Conservation (phyloP, 179 eudicot genomes). For the Beta lomatogona region DNA sequence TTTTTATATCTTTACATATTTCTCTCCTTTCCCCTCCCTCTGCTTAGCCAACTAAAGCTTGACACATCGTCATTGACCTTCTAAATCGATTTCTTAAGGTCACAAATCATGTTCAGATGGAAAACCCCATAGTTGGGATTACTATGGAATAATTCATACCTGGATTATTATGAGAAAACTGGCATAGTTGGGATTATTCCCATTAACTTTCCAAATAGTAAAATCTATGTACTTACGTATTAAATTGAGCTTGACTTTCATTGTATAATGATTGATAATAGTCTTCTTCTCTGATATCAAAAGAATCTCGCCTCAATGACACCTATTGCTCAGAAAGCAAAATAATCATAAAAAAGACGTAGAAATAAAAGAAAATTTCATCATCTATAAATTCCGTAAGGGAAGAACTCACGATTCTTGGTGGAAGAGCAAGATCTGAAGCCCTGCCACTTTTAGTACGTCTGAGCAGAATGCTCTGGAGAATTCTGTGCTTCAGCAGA, state of each 20-base stretch:
- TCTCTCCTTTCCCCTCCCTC: too few species aligned
- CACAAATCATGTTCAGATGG: too few species aligned
- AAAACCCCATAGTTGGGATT: too few species aligned
- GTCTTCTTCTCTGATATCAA: slow-evolving; percentile 71
- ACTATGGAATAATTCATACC: too few species aligned
- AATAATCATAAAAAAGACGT: slow-evolving; percentile 18
- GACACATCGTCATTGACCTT: too few species aligned
- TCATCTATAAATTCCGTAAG: neutral
- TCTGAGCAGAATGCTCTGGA: slow-evolving; percentile 69
- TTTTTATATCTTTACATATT: too few species aligned
- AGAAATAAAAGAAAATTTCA: slow-evolving; percentile 1
- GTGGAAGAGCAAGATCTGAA: slow-evolving; percentile 89
- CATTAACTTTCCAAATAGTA: too few species aligned
- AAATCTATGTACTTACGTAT: slow-evolving; percentile 46
- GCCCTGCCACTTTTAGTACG: slow-evolving; percentile 94
- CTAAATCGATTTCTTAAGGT: too few species aligned
- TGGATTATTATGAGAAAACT: too few species aligned
- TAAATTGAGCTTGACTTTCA: slow-evolving; percentile 69
- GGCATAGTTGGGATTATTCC: too few species aligned
- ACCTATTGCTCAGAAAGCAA: slow-evolving; percentile 38
- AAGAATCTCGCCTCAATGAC: slow-evolving; percentile 54
- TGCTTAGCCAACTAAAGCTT: too few species aligned
- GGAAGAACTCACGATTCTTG: slow-evolving; percentile 67
- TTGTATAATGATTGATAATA: slow-evolving; percentile 62
- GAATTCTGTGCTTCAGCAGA: slow-evolving; percentile 69